phyloP scores from a whole-genome alignment of 2,329 filamentous ascomycete species.

The Neofusicoccum ribis region DNA sequence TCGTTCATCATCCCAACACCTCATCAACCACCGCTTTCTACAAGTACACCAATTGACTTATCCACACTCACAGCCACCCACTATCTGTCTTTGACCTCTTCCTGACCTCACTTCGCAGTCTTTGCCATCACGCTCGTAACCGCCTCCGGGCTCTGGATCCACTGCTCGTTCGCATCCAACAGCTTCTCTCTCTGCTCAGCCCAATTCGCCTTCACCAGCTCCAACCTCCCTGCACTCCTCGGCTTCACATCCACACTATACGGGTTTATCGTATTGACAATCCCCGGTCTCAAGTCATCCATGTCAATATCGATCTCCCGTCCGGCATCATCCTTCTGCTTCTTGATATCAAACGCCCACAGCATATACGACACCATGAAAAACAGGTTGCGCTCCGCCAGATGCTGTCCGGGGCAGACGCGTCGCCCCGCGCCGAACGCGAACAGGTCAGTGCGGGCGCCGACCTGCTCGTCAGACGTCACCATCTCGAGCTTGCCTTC shows the following conservation, averaged over 20 bases:
- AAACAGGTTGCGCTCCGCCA: conserved; percentile 34
- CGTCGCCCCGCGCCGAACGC: conserved; percentile 40
- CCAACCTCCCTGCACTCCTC: conserved; percentile 21
- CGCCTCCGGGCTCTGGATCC: conserved; percentile 26
- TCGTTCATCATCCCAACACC: too few relatives aligned
- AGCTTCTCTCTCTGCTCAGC: conserved; percentile 22
- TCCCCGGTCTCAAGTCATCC: conserved; percentile 25
- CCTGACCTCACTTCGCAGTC: not conserved
- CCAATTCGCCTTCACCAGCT: conserved; percentile 23
- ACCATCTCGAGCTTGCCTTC: conserved; percentile 25
- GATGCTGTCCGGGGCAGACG: conserved; percentile 40
- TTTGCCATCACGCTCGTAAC: conserved; percentile 10
- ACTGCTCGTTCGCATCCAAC: conserved; percentile 26
- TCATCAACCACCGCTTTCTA: too few relatives aligned
- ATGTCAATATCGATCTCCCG: conserved; percentile 15
- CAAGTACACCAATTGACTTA: too few relatives aligned
- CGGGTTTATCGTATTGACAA: conserved; percentile 24
- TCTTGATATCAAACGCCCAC: conserved; percentile 34
- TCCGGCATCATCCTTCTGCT: conserved; percentile 4
- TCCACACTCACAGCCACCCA: too few relatives aligned
- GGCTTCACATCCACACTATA: conserved; percentile 26
- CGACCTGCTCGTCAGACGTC: conserved; percentile 22
- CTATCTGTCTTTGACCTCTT: not conserved
- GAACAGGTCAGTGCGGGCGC: conserved; percentile 33
- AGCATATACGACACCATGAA: conserved; percentile 34